These are phyloP conservation scores for Henningerozyma blattae DNA, from an alignment of 805 yeast genomes.

Conservation along the genomic window DNA sequence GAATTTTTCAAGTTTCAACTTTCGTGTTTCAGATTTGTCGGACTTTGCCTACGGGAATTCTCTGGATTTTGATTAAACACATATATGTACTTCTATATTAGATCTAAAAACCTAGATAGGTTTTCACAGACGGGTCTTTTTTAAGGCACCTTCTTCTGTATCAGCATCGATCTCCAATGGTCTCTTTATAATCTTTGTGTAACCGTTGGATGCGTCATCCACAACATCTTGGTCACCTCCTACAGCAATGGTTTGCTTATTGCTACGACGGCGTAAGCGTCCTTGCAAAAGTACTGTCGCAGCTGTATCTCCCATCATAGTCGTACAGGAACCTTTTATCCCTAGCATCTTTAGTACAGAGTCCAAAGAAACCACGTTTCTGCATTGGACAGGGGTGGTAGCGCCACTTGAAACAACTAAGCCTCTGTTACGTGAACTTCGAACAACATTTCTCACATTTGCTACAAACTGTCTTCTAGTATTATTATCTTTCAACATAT, in stretches of 20 bases:
- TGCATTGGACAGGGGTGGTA: slow-evolving; percentile 36
- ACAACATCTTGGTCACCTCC: slow-evolving; percentile 28
- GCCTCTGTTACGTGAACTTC: slow-evolving; percentile 78
- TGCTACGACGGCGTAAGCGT: slow-evolving; percentile 55
- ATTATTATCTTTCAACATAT: slow-evolving; percentile 32
- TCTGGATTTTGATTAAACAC: too few species aligned
- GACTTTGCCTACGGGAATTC: too few species aligned
- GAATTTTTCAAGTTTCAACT: too few species aligned
- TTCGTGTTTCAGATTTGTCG: too few species aligned
- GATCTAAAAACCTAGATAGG: too few species aligned
- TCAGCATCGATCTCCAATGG: too few species aligned
- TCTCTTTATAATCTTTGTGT: too few species aligned
- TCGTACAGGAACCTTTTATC: slow-evolving; percentile 48
- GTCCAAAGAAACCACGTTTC: slow-evolving; percentile 58
- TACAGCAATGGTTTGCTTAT: slow-evolving; percentile 59
- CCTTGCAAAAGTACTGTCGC: slow-evolving; percentile 61
- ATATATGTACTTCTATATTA: too few species aligned
- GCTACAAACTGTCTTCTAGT: slow-evolving; percentile 53
- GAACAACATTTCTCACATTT: slow-evolving; percentile 58
- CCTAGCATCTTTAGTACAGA: slow-evolving; percentile 62
- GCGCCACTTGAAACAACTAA: slow-evolving; percentile 74
- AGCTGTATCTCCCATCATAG: slow-evolving; percentile 48
- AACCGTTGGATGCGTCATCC: slow-evolving; percentile 13
- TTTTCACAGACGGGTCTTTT: too few species aligned
- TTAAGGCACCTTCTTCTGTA: too few species aligned